Evolutionary conservation across 179 eudicot genomes (phyloP).

Genomic region (Beta macrorhiza): DNA sequence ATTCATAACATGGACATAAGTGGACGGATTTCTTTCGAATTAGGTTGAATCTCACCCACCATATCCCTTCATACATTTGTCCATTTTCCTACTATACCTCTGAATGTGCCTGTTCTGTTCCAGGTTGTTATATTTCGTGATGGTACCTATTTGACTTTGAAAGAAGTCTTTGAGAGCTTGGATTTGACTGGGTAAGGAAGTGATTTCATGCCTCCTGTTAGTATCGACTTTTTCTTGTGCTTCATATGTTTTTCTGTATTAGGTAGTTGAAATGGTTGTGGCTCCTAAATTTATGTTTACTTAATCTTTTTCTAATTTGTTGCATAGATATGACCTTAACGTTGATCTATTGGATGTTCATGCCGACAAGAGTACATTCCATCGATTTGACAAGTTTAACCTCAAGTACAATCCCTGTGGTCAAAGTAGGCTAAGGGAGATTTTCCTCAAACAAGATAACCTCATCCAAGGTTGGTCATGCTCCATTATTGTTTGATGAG

Average conservation of each 20-base stretch:
- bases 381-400: slow-evolving; percentile 99
- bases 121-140: slow-evolving; percentile 99
- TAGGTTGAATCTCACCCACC: slow-evolving; percentile 1
- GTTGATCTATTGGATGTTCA: slow-evolving; percentile 98
- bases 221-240: neutral
- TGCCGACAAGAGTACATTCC: slow-evolving; percentile 99
- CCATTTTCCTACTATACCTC: neutral
- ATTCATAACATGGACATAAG: neutral
- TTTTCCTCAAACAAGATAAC: slow-evolving; percentile 95
- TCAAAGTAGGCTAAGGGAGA: slow-evolving; percentile 98
- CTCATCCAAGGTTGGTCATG: slow-evolving; percentile 85
- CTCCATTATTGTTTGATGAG: slow-evolving; percentile 18
- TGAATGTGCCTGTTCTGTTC: slow-evolving; percentile 20
- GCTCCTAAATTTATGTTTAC: slow-evolving; percentile 7
- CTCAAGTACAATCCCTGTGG: slow-evolving; percentile 99
- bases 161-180: slow-evolving; percentile 97
- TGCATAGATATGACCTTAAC: slow-evolving; percentile 83
- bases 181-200: slow-evolving; percentile 84
- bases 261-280: slow-evolving; percentile 12
- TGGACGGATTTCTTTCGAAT: neutral
- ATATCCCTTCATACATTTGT: slow-evolving; percentile 4
- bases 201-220: neutral
- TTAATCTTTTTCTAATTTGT: neutral
- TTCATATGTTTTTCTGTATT: neutral
- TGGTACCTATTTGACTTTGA: slow-evolving; percentile 94